These are phyloP conservation scores for Tricholomella constricta DNA, from an alignment of 768 basidiomycete species.

Conservation along the genomic window DNA sequence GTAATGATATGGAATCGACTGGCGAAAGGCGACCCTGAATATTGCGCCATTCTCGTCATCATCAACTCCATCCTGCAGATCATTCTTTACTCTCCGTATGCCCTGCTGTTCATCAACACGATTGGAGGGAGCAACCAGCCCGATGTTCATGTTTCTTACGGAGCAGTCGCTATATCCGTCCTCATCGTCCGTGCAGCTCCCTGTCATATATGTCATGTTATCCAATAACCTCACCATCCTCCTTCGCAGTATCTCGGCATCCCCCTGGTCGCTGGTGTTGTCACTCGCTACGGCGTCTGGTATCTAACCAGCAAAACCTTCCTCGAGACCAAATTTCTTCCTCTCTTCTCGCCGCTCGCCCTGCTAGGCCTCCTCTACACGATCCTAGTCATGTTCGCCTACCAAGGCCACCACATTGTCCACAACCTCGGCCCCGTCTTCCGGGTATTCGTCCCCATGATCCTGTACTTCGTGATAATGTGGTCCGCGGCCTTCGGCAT, in stretches of 20 bases:
- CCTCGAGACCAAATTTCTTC: constrained; percentile 64
- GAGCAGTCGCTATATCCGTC: constrained; percentile 63
- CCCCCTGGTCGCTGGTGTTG: constrained; percentile 67
- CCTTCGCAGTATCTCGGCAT: constrained; percentile 76
- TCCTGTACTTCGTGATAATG: constrained; percentile 79
- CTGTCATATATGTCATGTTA: background rate
- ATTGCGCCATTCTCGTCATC: constrained; percentile 77
- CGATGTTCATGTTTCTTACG: constrained; percentile 53
- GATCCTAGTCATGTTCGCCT: constrained; percentile 74
- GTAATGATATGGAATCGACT: constrained; percentile 84
- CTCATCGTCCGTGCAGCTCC: constrained; percentile 56
- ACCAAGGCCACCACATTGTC: constrained; percentile 68
- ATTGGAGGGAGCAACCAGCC: constrained; percentile 49
- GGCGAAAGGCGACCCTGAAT: constrained; percentile 66
- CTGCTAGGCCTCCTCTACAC: constrained; percentile 82
- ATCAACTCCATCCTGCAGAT: constrained; percentile 78
- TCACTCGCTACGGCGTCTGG: constrained; percentile 65
- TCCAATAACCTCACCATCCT: too few species aligned
- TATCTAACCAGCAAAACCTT: constrained; percentile 43
- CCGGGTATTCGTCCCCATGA: constrained; percentile 77
- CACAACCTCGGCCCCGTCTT: constrained; percentile 77
- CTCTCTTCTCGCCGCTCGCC: constrained; percentile 65
- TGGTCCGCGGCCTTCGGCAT: constrained; percentile 64
- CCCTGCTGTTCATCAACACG: constrained; percentile 72
- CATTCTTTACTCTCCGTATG: constrained; percentile 71